Base-by-base conservation (phyloP, 352 stramenopile genomes). In the Pythium pyrilobum region DNA sequence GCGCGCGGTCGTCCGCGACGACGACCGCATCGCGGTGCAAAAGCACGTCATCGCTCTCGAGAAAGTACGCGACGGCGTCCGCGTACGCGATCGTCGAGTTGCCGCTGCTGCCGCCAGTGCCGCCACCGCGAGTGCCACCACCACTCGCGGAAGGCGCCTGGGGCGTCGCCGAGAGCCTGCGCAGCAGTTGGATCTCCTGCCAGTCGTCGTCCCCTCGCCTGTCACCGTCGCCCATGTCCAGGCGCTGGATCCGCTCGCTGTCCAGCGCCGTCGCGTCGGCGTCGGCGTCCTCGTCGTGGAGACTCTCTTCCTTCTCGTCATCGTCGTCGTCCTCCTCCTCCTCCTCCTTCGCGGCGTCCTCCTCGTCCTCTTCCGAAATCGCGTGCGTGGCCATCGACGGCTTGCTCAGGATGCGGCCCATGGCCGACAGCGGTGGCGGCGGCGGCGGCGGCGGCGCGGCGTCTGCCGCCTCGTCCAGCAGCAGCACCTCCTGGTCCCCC, bases 401-500 rank as follows among this genome's bases (percentile, higher is more conserved):
- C 23, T 73, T 77, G 34, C 70, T 74, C 27, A 86, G 57, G 24
- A 85, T 69, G 5, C 61, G 62, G 1, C 67, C 74, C 66, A 81
- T 73, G 15, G 76, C 58, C 13, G 67, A 81, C 41, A 71, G 39
- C 8, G 36, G 7, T 31, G 43, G 10, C 16, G 39, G 25, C 3
- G 39, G 13, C 13, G 13, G 9, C 10, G 13, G 6, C n/a, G 11
- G 4, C 4, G 24, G 20, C 13, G 54, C 51, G 5, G 27, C 31
- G 33, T 45, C 49, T 9, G 59, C 43, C 4, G 57, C 51, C 20
- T 74, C 62, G 24, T 78, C 72, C 33, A 87, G 37, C 39, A 89
- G 56, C 12, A 73, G 52, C 20, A 85, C 71, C 56, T 72, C 66
- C 49, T 93, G 81, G 33, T 92, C 81, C 4, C 81, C 81, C 15